Evolutionary conservation across 73 alveolate genomes (phyloP), one percentile per base, ranked within the genome.

Genomic region (Paramecium sexaurelia): DNA sequence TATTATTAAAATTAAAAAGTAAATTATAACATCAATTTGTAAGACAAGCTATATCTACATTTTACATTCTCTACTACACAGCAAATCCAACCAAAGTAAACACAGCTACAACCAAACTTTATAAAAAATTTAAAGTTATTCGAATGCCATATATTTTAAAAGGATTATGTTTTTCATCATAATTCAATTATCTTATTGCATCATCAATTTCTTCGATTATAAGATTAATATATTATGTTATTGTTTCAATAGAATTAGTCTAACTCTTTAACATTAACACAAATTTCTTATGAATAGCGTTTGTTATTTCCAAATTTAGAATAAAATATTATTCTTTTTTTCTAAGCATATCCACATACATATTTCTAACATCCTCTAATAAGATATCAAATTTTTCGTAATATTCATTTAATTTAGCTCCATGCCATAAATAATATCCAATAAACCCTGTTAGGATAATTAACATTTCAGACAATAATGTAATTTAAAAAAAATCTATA

Each of bases 371-470:
- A 43, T 78, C 90, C 13, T 78, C 90, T 9, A 78, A 47, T 40
- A 78, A 33, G 3, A 61, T 78, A 36, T 78, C 90, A 24, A 78
- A 78, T 5, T n/a, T 22, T 37, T 78, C 90, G 24, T 37, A 78
- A 78, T 78, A 78, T 40, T 78, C 90, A 45, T 78, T 78, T 24
- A 78, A 24, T 45, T 13, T 33, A 10, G 90, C 90, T 78, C 90
- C 90, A 17, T 24, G 36, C 32, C 55, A 78, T 41, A 78, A 78
- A 78, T 78, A 78, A 22, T 24, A 45, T 10, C 55, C 43, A 5
- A 33, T 78, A 78, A 41, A 78, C 0, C 68, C 40, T 17, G 55
- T 40, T 35, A 78, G 19, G 9, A 78, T 24, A 0, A 45, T 2
- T 78, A 61, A 32, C 90, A 78, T 78, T 40, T 78, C 90, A 41